These are phyloP conservation scores for Fusarium incarnatum DNA, from an alignment of 2,329 filamentous ascomycete genomes.

Conservation along the genomic window DNA sequence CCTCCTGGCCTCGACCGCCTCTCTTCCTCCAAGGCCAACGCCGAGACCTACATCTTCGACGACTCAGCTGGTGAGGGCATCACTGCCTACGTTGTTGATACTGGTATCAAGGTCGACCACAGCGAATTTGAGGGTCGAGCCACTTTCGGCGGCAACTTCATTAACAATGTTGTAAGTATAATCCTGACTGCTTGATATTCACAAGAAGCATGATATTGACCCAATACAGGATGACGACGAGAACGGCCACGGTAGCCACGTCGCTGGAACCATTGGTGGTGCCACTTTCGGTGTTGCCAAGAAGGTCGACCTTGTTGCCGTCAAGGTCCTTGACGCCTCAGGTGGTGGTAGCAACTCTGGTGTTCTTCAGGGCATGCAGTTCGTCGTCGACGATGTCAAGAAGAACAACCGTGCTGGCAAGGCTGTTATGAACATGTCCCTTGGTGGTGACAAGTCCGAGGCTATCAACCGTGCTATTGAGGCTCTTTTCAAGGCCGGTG, in stretches of 20 bases:
- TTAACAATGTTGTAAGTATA: constrained; percentile 58
- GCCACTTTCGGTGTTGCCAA: constrained; percentile 70
- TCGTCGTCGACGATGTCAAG: constrained; percentile 60
- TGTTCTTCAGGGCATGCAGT: constrained; percentile 71
- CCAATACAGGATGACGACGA: constrained; percentile 60
- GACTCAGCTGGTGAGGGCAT: constrained; percentile 64
- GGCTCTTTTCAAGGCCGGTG: constrained; percentile 60
- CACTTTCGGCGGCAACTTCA: constrained; percentile 63
- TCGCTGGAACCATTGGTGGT: constrained; percentile 71
- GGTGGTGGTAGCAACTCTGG: constrained; percentile 53
- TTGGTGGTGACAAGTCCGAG: constrained; percentile 62
- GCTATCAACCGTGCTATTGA: constrained; percentile 68
- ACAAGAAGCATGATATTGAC: constrained; percentile 6
- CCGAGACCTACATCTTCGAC: constrained; percentile 60
- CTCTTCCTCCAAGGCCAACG: constrained; percentile 56
- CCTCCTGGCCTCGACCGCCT: constrained; percentile 65
- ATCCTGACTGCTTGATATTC: neutral
- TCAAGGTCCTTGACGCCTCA: constrained; percentile 69
- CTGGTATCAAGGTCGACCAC: constrained; percentile 69
- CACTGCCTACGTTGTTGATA: constrained; percentile 74
- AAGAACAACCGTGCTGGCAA: constrained; percentile 59
- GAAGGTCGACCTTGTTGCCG: constrained; percentile 60
- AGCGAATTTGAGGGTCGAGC: constrained; percentile 68
- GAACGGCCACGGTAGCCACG: constrained; percentile 74
- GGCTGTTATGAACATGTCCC: constrained; percentile 73